These are phyloP conservation scores for Phytophthora litchii DNA, from an alignment of 352 stramenopile genomes.

Conservation along the genomic window DNA sequence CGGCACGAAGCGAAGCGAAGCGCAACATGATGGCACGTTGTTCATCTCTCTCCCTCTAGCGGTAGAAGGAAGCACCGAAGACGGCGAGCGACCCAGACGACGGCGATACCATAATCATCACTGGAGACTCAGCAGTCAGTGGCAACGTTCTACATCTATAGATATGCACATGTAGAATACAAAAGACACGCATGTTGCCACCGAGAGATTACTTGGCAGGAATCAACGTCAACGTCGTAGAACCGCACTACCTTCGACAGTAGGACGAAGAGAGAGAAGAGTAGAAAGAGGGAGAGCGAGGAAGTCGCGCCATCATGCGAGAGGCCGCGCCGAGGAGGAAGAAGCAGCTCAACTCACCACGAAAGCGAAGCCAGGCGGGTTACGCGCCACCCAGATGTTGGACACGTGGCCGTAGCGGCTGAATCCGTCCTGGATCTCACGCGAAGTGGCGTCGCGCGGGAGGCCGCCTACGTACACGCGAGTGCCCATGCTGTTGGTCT, in stretches of 20 bases:
- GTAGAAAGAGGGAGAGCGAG: slow-evolving; percentile 23
- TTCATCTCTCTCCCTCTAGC: slow-evolving; percentile 25
- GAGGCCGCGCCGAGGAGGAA: slow-evolving; percentile 19
- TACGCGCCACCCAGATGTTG: slow-evolving; percentile 89
- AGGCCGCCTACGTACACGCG: slow-evolving; percentile 86
- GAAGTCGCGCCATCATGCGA: slow-evolving; percentile 40
- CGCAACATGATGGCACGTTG: slow-evolving; percentile 48
- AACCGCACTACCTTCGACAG: too few species aligned
- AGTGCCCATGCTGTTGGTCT: slow-evolving; percentile 66
- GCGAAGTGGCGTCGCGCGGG: slow-evolving; percentile 78
- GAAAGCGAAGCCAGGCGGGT: slow-evolving; percentile 89
- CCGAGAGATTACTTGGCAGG: slow-evolving; percentile 10
- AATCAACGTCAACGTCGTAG: slow-evolving; percentile 1
- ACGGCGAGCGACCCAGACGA: not conserved
- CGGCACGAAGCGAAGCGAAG: slow-evolving; percentile 25
- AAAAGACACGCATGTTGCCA: slow-evolving; percentile 29
- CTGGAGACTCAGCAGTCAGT: slow-evolving; percentile 5
- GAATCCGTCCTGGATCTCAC: slow-evolving; percentile 85
- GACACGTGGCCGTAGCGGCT: slow-evolving; percentile 83
- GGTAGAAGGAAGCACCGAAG: slow-evolving; percentile 17
- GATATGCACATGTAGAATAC: slow-evolving; percentile 22
- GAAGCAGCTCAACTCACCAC: slow-evolving; percentile 76
- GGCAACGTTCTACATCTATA: slow-evolving; percentile 10
- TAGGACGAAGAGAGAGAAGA: slow-evolving; percentile 5
- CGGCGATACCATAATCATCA: slow-evolving; percentile 15